phyloP scores from a whole-genome alignment of 768 basidiomycete genomes.

The Pluteus cervinus region DNA sequence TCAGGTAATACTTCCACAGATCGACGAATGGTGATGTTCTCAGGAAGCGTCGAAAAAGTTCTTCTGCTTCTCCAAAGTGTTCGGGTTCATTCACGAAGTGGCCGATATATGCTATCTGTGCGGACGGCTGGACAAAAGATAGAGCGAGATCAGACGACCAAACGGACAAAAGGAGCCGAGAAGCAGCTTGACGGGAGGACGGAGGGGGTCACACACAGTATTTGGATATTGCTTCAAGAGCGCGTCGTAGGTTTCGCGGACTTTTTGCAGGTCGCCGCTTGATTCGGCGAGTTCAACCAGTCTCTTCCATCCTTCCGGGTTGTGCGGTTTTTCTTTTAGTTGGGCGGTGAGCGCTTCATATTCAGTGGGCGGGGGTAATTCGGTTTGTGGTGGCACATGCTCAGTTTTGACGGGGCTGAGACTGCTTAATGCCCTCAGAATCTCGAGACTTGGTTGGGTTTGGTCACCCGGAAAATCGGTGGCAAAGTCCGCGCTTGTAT shows the following conservation, averaged over 20 bases:
- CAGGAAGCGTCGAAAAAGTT: conserved; percentile 84
- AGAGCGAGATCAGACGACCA: conserved; percentile 7
- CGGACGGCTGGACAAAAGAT: conserved; percentile 52
- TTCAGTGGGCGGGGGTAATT: conserved; percentile 48
- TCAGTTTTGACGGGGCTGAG: conserved; percentile 21
- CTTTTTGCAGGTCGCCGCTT: conserved; percentile 71
- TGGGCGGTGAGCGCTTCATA: conserved; percentile 59
- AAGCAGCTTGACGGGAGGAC: too few relatives aligned
- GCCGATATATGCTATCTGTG: conserved; percentile 79
- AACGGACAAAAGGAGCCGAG: background rate
- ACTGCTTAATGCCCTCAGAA: conserved; percentile 25
- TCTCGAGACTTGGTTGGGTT: conserved; percentile 29
- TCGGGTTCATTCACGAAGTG: conserved; percentile 63
- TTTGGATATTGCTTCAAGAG: conserved; percentile 86
- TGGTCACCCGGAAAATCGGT: too few relatives aligned
- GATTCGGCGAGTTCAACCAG: conserved; percentile 74
- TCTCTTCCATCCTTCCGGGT: conserved; percentile 74
- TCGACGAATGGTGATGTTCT: conserved; percentile 83
- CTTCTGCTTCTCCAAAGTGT: conserved; percentile 73
- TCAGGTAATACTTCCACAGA: conserved; percentile 90
- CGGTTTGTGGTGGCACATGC: conserved; percentile 16
- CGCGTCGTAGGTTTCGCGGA: conserved; percentile 77
- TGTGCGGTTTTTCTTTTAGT: conserved; percentile 61
- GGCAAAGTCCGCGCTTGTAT: too few relatives aligned
- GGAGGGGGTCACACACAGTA: conserved; percentile 75